A percentile compares a stretch with the other conserved stretches of the same genome.
These are phyloP conservation scores for Apiotrichum domesticum DNA, from an alignment of 1,284 basidiomycete genomes.

Conservation along the genomic window DNA sequence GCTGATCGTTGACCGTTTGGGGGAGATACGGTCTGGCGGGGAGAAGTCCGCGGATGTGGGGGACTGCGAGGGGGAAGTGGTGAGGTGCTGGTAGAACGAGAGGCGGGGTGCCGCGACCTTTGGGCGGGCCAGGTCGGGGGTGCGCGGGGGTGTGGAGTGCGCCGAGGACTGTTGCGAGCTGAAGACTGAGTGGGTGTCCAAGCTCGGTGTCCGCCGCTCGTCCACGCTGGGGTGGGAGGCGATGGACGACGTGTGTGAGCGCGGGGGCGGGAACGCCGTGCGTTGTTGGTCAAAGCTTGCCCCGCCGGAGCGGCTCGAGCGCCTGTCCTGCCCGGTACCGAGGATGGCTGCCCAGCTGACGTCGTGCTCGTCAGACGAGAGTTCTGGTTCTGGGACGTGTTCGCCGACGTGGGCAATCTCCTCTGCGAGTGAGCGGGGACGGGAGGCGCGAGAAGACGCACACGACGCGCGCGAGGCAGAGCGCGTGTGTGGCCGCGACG, in stretches of 20 bases:
- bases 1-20: neutral
- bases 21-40: neutral
- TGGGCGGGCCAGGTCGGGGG: neutral
- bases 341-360: neutral
- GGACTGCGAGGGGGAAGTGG: no score
- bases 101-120: neutral
- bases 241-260: neutral
- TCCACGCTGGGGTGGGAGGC: neutral
- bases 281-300: neutral
- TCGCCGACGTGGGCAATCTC: slow-evolving; percentile 3
- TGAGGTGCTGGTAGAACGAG: neutral
- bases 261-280: neutral
- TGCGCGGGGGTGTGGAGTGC: neutral
- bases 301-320: neutral
- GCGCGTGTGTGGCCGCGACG: neutral
- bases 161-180: neutral
- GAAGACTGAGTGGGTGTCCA: neutral
- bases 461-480: neutral
- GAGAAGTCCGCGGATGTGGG: no score
- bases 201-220: neutral
- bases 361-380: neutral
- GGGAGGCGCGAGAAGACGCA: neutral
- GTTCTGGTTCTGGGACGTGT: neutral
- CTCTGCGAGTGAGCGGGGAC: slow-evolving; percentile 1
- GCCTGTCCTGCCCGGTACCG: neutral